A percentile compares a stretch with the other conserved stretches of the same genome.
phyloP scores from a whole-genome alignment of 2,329 filamentous ascomycete genomes.

The Ceratocystis papillata region DNA sequence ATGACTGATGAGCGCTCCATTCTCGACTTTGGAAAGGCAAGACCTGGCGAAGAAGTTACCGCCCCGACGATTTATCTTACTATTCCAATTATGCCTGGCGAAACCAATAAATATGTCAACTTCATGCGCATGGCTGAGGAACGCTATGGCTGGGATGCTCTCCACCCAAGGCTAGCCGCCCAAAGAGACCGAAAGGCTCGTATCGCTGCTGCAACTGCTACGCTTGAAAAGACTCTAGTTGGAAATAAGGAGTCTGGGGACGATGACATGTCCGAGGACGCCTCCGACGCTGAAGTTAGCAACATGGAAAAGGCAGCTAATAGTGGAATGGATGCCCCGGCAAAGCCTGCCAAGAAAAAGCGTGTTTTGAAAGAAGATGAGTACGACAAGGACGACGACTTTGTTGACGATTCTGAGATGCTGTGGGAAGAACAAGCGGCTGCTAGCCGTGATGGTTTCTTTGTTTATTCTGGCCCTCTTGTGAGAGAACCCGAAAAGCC shows the following conservation, averaged over 20 bases:
- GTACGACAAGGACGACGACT: slow-evolving; percentile 72
- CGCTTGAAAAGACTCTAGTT: slow-evolving; percentile 64
- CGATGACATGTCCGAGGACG: slow-evolving; percentile 76
- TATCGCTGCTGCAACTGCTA: slow-evolving; percentile 79
- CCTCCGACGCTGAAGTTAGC: slow-evolving; percentile 64
- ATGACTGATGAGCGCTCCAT: slow-evolving; percentile 41
- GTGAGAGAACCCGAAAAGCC: slow-evolving; percentile 77
- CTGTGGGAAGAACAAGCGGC: slow-evolving; percentile 93
- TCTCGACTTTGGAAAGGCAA: slow-evolving; percentile 50
- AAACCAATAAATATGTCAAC: slow-evolving; percentile 85
- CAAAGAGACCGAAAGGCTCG: slow-evolving; percentile 78
- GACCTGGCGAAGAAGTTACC: slow-evolving; percentile 47
- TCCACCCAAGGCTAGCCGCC: slow-evolving; percentile 82
- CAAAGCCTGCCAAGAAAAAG: slow-evolving; percentile 62
- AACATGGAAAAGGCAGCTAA: slow-evolving; percentile 64
- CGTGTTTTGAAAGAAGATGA: slow-evolving; percentile 71
- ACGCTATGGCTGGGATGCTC: slow-evolving; percentile 84
- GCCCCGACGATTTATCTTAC: slow-evolving; percentile 74
- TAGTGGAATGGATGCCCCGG: slow-evolving; percentile 33
- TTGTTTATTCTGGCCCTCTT: slow-evolving; percentile 89
- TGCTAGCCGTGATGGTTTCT: slow-evolving; percentile 91
- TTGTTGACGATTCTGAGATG: slow-evolving; percentile 86
- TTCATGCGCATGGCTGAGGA: slow-evolving; percentile 90
- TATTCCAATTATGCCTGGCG: slow-evolving; percentile 61
- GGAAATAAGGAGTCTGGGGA: slow-evolving; percentile 30